phyloP scores from a whole-genome alignment of 2,329 filamentous ascomycete species.

The Botrytis hyacinthi region DNA sequence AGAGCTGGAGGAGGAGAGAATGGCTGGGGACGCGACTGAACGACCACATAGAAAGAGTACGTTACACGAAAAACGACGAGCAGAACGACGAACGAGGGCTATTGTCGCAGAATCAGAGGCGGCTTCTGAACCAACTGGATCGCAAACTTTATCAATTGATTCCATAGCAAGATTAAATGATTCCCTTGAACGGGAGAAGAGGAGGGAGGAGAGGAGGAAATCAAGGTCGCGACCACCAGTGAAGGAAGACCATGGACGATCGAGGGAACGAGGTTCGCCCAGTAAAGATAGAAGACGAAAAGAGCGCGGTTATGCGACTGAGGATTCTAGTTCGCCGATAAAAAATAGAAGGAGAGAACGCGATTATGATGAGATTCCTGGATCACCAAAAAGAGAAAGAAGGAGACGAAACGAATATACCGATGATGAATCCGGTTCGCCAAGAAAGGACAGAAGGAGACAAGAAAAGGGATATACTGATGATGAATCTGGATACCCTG shows the following conservation, averaged over 20 bases:
- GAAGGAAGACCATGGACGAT: conserved; percentile 69
- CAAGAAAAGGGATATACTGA: conserved; percentile 7
- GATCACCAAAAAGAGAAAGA: conserved; percentile 15
- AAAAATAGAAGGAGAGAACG: conserved; percentile 12
- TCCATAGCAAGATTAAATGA: conserved; percentile 36
- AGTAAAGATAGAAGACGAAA: conserved; percentile 16
- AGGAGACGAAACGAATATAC: conserved; percentile 7
- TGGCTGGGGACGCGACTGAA: conserved; percentile 18
- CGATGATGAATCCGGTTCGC: conserved; percentile 13
- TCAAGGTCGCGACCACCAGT: conserved; percentile 55
- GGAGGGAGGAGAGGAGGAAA: conserved; percentile 31
- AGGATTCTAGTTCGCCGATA: not conserved
- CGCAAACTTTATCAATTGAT: conserved; percentile 37
- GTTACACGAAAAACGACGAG: conserved; percentile 20
- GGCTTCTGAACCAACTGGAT: conserved; percentile 31
- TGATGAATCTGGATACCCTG: conserved; percentile 13
- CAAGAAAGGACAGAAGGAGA: conserved; percentile 5
- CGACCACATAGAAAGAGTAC: conserved; percentile 16
- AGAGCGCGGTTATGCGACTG: conserved; percentile 10
- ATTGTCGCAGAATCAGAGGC: conserved; percentile 28
- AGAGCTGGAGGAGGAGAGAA: conserved; percentile 19
- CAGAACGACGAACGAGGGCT: conserved; percentile 23
- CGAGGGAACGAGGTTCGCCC: conserved; percentile 47
- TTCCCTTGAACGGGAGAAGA: conserved; percentile 31
- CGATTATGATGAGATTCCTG: conserved; percentile 12